Conservation (phyloP, 2,329 filamentous ascomycete species). For the Juglanconis juglandina region DNA sequence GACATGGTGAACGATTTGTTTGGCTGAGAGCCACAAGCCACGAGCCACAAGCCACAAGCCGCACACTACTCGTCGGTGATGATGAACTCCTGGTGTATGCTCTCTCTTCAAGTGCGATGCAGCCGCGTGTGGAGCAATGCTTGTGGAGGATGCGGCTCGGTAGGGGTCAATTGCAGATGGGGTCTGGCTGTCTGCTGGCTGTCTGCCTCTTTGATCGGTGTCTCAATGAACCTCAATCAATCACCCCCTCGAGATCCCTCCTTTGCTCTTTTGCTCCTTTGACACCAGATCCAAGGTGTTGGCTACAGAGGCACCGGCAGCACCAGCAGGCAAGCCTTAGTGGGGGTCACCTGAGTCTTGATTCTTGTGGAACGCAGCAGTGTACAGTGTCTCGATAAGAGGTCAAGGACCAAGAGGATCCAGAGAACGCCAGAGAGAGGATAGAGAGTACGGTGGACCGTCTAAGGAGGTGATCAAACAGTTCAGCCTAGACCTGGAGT, state of each 20-base stretch:
- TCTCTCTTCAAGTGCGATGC: conserved; percentile 3
- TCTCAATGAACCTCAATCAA: not conserved
- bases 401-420: conserved; percentile 10
- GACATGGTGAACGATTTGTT: conserved; percentile 53
- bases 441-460: conserved; percentile 3
- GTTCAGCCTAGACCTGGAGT: conserved; percentile 7
- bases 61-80: conserved; percentile 1
- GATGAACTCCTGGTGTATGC: not conserved
- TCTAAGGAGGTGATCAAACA: conserved; percentile 2
- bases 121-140: conserved; percentile 3
- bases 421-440: not conserved
- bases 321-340: conserved; percentile 4
- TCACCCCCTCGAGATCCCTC: not conserved
- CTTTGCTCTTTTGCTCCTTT: not conserved
- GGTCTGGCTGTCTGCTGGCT: not conserved
- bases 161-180: conserved; percentile 10
- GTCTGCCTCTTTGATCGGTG: not conserved
- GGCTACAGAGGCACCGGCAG: conserved; percentile 16
- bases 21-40: conserved; percentile 13
- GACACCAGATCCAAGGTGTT: conserved; percentile 5
- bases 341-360: conserved; percentile 2
- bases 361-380: not conserved
- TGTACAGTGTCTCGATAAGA: conserved; percentile 1
- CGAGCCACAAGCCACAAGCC: not conserved
- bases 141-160: conserved; percentile 8